Evolutionary conservation across 495 filamentous ascomycete species (phyloP).

Genomic region (Penicillium ochrochloron): DNA sequence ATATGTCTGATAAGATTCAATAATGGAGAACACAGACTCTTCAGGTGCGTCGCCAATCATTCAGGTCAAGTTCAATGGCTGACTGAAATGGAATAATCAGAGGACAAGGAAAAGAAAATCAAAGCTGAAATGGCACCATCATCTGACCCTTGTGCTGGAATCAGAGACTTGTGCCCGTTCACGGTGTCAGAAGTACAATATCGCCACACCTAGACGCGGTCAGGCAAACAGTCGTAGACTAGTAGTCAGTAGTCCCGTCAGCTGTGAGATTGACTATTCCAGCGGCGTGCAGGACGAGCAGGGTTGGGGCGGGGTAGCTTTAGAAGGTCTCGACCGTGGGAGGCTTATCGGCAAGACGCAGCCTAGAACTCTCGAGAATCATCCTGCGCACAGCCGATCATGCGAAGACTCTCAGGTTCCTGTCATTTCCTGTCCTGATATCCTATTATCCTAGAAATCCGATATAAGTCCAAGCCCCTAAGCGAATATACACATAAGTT

Average conservation of each 20-base stretch:
- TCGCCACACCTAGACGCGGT: conserved; percentile 6
- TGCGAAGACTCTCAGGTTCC: background rate
- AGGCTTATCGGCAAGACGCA: conserved; percentile 9
- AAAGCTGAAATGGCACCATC: background rate
- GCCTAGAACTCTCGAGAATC: conserved; percentile 11
- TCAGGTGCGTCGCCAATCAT: background rate
- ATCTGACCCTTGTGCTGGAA: background rate
- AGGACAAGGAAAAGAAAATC: no score
- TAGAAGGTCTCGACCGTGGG: conserved; percentile 10
- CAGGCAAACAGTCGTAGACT: background rate
- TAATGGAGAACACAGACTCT: background rate
- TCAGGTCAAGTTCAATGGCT: background rate
- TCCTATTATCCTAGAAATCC: no score
- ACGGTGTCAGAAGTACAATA: conserved; percentile 3
- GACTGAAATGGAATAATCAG: background rate
- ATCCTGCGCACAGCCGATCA: conserved; percentile 7
- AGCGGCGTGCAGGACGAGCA: conserved; percentile 18
- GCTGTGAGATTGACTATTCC: conserved; percentile 19
- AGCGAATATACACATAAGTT: background rate
- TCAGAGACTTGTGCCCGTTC: background rate
- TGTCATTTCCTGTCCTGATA: background rate
- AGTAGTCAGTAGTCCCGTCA: background rate
- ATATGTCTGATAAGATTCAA: background rate
- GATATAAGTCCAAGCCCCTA: background rate
- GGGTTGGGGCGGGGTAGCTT: conserved; percentile 19